Evolutionary conservation across 208 protist genomes (phyloP), one percentile per base, ranked within the genome.

Genomic region (Trypanosoma grayi): DNA sequence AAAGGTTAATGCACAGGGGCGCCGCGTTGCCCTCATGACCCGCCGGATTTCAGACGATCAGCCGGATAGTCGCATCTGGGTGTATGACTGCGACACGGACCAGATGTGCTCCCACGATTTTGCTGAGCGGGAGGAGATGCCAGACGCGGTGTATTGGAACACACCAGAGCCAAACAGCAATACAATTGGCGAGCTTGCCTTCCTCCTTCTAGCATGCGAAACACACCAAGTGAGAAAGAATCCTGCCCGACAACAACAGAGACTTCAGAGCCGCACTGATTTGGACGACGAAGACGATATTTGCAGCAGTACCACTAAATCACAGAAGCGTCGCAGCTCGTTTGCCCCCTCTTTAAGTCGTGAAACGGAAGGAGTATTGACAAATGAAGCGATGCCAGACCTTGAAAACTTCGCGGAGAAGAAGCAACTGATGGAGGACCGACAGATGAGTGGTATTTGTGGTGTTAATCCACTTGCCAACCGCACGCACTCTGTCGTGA

Each of bases 81-180:
- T 96, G 16, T 96, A 90, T 70, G 84, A 96, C 75, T 74, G 75
- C n/a, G 90, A 96, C 73, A 93, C 77, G 2, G 90, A 96, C 64
- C 80, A 85, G 48, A 79, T 87, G 40, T 77, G 62, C 14, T 81
- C 45, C 66, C 93, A 84, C 61, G 90, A 96, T 68, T 96, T 96
- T 63, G 59, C 81, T 13, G 36, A 41, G 5, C 77, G 80, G 16
- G 78, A 79, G 7, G 85, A 93, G 62, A 72, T 90, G 30, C 90
- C 86, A 0, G 77, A 88, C 14, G 70, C 82, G 5, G 66, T 96
- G 33, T 93, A 90, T 72, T 94, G 87, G 87, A 94, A 96, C 60
- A 92, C 85, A 24, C 87, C 87, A 16, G 85, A 92, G 56, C 86
- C 85, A 7, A 93, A 93, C 71, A 81, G 79, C 13, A 91, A 73